Percentiles rank a stretch among this genome's conserved stretches.
phyloP scores from a whole-genome alignment of 176 grass and related monocot genomes.

The Oryza australiensis region DNA sequence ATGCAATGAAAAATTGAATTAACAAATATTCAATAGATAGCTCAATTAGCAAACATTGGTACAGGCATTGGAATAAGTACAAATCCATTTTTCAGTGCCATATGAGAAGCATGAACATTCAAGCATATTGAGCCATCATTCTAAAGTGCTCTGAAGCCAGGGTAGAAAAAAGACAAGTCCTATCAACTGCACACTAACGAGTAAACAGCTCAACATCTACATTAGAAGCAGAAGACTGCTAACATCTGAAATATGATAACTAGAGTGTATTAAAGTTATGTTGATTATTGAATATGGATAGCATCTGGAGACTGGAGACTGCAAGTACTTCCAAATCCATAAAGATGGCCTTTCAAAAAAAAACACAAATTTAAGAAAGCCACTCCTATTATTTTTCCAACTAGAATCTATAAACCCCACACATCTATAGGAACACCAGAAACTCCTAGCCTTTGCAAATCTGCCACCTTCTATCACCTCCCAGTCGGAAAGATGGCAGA shows the following conservation, averaged over 20 bases:
- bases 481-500: background rate
- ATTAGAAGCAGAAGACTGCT: background rate
- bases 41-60: constrained; percentile 1
- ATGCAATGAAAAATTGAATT: background rate
- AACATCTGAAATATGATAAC: background rate
- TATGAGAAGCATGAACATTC: constrained; percentile 6
- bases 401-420: background rate
- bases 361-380: background rate
- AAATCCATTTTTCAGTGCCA: background rate
- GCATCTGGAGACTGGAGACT: background rate
- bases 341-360: constrained; percentile 2
- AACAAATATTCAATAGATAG: constrained; percentile 1
- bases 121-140: background rate
- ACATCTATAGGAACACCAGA: background rate
- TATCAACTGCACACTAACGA: background rate
- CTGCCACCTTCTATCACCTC: background rate
- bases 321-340: constrained; percentile 2
- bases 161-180: background rate
- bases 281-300: background rate
- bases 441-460: background rate
- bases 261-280: background rate
- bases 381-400: background rate
- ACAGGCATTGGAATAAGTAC: background rate
- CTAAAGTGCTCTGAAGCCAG: constrained; percentile 34
- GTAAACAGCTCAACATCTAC: background rate